These are phyloP conservation scores for Glycine latifolia DNA, from an alignment of 306 rosid species.

Conservation along the genomic window DNA sequence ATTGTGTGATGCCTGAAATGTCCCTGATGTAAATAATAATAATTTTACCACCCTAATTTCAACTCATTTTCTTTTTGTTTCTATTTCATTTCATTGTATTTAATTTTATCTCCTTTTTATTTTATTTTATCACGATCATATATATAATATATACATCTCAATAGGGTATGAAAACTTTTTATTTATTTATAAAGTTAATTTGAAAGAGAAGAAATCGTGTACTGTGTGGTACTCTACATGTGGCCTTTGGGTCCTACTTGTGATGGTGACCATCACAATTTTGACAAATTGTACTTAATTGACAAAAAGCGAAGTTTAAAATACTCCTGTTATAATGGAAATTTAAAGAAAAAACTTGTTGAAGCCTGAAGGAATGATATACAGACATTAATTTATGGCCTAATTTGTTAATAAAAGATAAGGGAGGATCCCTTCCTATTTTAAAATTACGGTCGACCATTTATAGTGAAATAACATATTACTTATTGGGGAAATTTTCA, in stretches of 20 bases:
- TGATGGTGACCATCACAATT: slow-evolving; percentile 66
- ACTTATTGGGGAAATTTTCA: not conserved
- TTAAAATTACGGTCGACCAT: slow-evolving; percentile 10
- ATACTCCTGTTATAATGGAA: slow-evolving; percentile 18
- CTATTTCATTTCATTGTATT: not conserved
- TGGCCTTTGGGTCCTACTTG: slow-evolving; percentile 66
- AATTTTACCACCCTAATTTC: no score
- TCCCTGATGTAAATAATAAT: not conserved
- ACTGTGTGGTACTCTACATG: slow-evolving; percentile 56
- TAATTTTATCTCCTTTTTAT: no score
- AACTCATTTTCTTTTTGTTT: not conserved
- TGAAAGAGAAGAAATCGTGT: not conserved
- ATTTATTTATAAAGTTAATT: not conserved
- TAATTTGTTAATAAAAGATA: not conserved
- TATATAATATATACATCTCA: no score
- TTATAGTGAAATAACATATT: slow-evolving; percentile 17
- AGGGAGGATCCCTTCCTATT: not conserved
- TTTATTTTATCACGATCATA: no score
- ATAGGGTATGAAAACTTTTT: not conserved
- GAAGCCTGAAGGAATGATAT: not conserved
- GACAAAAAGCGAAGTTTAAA: slow-evolving; percentile 28
- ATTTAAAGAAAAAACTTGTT: slow-evolving; percentile 1
- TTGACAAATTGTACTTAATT: slow-evolving; percentile 51
- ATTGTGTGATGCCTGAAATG: slow-evolving; percentile 40
- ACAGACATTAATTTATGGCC: not conserved